Percentiles rank a stretch among this genome's conserved stretches.
Evolutionary conservation across 495 filamentous ascomycete genomes (phyloP).

Genomic region (Xylaria palmicola): DNA sequence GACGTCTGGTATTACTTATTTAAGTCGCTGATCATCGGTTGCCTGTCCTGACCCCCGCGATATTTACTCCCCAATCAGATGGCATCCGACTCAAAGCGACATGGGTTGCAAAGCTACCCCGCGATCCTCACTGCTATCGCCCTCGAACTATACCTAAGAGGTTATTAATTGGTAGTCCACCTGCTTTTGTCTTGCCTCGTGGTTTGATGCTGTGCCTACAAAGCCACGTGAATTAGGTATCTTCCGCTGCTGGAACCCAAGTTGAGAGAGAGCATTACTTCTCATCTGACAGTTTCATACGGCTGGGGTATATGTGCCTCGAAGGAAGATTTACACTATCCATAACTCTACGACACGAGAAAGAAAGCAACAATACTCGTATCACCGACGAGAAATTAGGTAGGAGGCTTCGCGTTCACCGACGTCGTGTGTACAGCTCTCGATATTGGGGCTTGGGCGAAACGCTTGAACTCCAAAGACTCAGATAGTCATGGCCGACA

Average conservation of each 20-base stretch:
- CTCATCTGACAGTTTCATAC: too few relatives aligned
- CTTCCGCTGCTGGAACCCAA: too few relatives aligned
- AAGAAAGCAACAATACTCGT: too few relatives aligned
- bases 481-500: slow-evolving; percentile 21
- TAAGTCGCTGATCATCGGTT: neutral
- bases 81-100: neutral
- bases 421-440: neutral
- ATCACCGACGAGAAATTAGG: too few relatives aligned
- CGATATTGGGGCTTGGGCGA: neutral
- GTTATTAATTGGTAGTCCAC: too few relatives aligned
- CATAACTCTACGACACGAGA: too few relatives aligned
- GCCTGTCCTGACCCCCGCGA: neutral
- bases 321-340: too few relatives aligned
- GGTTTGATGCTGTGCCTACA: neutral
- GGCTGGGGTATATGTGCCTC: too few relatives aligned
- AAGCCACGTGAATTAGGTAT: too few relatives aligned
- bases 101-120: slow-evolving; percentile 6
- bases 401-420: neutral
- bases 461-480: neutral
- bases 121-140: neutral
- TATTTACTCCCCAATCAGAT: neutral
- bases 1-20: neutral
- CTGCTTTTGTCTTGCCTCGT: too few relatives aligned
- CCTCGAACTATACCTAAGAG: neutral
- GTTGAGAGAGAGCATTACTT: too few relatives aligned